These are phyloP conservation scores for Citrullus mucosospermus DNA, from an alignment of 306 rosid species.

Conservation along the genomic window DNA sequence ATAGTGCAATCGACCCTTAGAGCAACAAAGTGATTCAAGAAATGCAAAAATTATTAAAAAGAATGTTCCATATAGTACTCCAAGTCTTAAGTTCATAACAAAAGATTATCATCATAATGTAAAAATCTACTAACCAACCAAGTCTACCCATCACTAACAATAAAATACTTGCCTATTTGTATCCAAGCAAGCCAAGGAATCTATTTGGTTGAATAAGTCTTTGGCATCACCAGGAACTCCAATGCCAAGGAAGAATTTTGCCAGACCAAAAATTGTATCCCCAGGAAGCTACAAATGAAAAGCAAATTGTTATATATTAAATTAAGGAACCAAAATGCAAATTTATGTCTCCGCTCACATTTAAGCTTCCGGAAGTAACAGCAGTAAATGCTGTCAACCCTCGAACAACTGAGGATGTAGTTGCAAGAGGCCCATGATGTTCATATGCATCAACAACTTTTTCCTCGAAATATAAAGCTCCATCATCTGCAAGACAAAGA, in stretches of 20 bases:
- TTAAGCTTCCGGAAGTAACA: constrained; percentile 55
- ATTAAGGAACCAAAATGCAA: neutral
- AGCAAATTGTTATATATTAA: constrained; percentile 19
- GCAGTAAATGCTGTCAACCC: constrained; percentile 67
- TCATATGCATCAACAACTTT: constrained; percentile 55
- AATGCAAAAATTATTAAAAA: neutral
- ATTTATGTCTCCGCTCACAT: constrained; percentile 33
- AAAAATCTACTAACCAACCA: neutral
- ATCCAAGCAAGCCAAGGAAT: constrained; percentile 71
- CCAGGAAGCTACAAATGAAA: constrained; percentile 61
- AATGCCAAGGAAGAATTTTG: constrained; percentile 80
- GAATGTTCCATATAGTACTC: neutral
- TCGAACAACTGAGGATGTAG: constrained; percentile 84
- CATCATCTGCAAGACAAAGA: constrained; percentile 54
- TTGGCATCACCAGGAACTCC: constrained; percentile 90
- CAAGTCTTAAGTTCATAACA: neutral
- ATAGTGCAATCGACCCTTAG: neutral
- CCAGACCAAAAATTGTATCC: constrained; percentile 74
- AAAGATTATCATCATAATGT: neutral
- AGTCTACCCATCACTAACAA: neutral
- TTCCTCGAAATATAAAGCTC: constrained; percentile 76
- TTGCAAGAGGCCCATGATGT: constrained; percentile 67
- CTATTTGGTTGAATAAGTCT: constrained; percentile 82
- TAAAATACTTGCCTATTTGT: constrained; percentile 51
- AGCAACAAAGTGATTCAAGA: neutral